Percentiles rank a stretch among this genome's conserved stretches.
Conservation (phyloP, 2,329 filamentous ascomycete genomes). For the Botryosphaeria dothidea region DNA sequence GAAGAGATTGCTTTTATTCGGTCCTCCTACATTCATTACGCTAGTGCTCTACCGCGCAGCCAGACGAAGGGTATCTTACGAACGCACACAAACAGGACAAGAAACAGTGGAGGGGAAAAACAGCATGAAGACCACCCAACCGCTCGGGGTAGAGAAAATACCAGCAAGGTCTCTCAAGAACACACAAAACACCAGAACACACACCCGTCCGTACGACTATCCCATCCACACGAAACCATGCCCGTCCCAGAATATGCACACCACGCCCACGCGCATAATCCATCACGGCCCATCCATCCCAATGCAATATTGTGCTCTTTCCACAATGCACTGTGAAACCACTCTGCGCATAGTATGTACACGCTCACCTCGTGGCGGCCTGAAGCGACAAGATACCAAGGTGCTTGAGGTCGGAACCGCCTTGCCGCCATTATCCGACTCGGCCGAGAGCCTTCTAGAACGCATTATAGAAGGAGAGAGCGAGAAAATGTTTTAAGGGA, state of each 20-base stretch:
- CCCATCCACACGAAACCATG: neutral
- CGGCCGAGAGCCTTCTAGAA: too few species aligned
- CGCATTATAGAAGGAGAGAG: too few species aligned
- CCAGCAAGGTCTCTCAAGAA: neutral
- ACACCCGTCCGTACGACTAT: too few species aligned
- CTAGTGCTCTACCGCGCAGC: neutral
- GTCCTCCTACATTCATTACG: neutral
- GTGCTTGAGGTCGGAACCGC: too few species aligned
- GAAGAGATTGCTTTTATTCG: too few species aligned
- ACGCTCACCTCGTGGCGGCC: neutral
- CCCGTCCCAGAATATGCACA: neutral
- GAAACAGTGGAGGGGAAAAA: neutral
- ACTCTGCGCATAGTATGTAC: neutral
- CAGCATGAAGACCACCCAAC: neutral
- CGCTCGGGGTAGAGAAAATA: neutral
- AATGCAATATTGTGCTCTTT: neutral
- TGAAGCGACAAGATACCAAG: neutral
- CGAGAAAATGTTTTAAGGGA: too few species aligned
- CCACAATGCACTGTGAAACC: neutral
- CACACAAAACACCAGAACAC: neutral
- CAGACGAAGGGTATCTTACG: neutral
- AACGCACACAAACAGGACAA: too few species aligned
- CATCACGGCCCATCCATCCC: neutral
- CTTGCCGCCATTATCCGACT: too few species aligned
- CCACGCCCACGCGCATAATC: neutral